Evolutionary conservation across 192 early-diverging fungal species (phyloP), one percentile per base, ranked within the genome.

Genomic region (Dissophora globulifera): DNA sequence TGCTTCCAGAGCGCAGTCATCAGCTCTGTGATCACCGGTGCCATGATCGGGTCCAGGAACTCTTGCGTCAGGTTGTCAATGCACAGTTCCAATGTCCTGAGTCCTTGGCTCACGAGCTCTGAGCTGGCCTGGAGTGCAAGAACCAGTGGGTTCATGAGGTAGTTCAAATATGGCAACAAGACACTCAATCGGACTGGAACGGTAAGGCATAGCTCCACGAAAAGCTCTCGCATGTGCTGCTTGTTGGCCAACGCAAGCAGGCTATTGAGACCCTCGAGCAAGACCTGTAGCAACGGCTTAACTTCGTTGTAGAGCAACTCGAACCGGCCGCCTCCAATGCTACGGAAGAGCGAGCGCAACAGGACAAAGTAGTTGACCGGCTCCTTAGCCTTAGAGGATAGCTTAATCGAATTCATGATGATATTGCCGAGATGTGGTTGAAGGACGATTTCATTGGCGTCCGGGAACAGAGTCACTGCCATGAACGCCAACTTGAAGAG

Each of bases 51-150:
- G 59, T 99, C 97, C 32, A 99, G 64, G 63, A 98, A 99, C 50
- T 97, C 96, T 35, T 94, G 95, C 1, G 94, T 98, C 35, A 99
- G 81, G 68, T 99, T 99, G 71, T 99, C 98, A 33, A 99, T 94
- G 78, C 96, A 98, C 16, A 98, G 84, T 83, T 99, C 98, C 25
- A 99, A 85, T 5, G 96, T 99, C 31, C 97, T 86, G 45, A 99
- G 79, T 5, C 96, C 95, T 78, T 98, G 96, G 33, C 89, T 93
- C n/a, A 98, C 96, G 4, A 99, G 84, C 38, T 99, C 97, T 4
- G 94, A 89, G 15, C 94, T 92, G 0, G 93, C 91, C 58, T 94
- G 90, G 15, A 99, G 84, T 2, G 98, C 96, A 53, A 96, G 83
- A 1, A 98, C 95, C 10, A 99, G 85, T 46, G 98, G 98, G 45